A percentile compares a stretch with the other conserved stretches of the same genome.
Evolutionary conservation across 2,329 filamentous ascomycete species (phyloP).

Genomic region (Rhynchosporium graminicola): DNA sequence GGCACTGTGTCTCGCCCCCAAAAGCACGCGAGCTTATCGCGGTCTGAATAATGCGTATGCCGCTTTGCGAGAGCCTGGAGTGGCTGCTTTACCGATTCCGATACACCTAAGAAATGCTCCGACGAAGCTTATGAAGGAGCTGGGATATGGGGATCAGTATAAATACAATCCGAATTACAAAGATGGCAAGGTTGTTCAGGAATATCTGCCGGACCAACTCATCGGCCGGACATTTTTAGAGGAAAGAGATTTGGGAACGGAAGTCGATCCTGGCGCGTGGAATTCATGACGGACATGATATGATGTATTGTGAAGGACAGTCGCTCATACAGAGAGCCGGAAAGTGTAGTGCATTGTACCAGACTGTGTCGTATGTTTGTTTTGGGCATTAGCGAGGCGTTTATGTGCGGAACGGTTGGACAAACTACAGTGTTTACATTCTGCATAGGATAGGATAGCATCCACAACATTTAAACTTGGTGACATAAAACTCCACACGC

Average conservation of each 20-base stretch:
- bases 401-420: slow-evolving; percentile 15
- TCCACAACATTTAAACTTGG: slow-evolving; percentile 5
- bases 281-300: slow-evolving; percentile 2
- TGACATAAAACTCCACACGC: not conserved
- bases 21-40: slow-evolving; percentile 85
- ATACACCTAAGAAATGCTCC: slow-evolving; percentile 90
- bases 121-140: slow-evolving; percentile 87
- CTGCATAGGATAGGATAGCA: slow-evolving; percentile 9
- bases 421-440: slow-evolving; percentile 10
- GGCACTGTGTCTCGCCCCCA: slow-evolving; percentile 76
- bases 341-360: slow-evolving; percentile 5
- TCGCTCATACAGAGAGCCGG: not conserved
- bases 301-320: too few relatives aligned
- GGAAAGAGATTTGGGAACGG: slow-evolving; percentile 74
- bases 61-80: slow-evolving; percentile 78
- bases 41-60: slow-evolving; percentile 78
- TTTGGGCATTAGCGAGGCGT: slow-evolving; percentile 24
- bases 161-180: slow-evolving; percentile 94
- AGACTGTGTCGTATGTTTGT: not conserved
- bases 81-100: slow-evolving; percentile 80
- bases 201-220: slow-evolving; percentile 83
- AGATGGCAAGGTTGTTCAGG: slow-evolving; percentile 79
- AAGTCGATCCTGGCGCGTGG: slow-evolving; percentile 62
- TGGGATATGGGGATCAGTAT: slow-evolving; percentile 88
- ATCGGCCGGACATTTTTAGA: slow-evolving; percentile 74